Evolutionary conservation across 1,284 basidiomycete species (phyloP), one percentile per base, ranked within the genome.

Genomic region (Sanghuangporus baumii): DNA sequence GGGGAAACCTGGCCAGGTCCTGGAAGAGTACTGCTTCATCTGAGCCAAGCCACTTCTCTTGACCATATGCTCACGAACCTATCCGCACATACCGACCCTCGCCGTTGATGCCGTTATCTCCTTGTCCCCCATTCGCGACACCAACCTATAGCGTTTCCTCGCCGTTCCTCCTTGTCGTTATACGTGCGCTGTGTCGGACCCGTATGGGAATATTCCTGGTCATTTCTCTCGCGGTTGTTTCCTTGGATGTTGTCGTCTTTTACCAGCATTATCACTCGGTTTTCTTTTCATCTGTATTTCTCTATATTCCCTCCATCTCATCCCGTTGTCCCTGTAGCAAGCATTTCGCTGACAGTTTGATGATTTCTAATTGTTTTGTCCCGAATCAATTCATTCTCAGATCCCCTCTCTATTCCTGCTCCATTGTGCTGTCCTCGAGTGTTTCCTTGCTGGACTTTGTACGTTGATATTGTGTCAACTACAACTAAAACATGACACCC

Each of bases 1-100:
- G 91, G 89, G 88, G 67, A 84, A 78, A 69, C 75, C 78, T 48
- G 89, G 89, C 16, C 78, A 84, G 72, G 75, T 91, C 62, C 74
- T 88, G 66, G 84, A 89, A 69, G 79, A 82, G 61, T 72, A 76
- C 60, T 67, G 68, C 60, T 64, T 74, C 57, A 50, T 59, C 65
- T 75, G 59, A 68, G 20, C 34, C 26, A 34, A 37, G 54, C 38
- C 36, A 20, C 34, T 37, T 20, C 54, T 8, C 54, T 18, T 38
- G 38, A 34, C 37, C 31, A 16, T 41, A 31, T 20, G 23, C 47
- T 50, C 20, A n/a, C 43, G 26, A 16, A 26, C 26, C 18, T 23
- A 20, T 31, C 57, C 14, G 34, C 43, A 20, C 26, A 6, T 34
- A 20, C 26, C n/a, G 36, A 20, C 37, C 16, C n/a, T 41, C 38